Percentiles rank a stretch among this genome's conserved stretches.
These are phyloP conservation scores for Calonectria naviculata DNA, from an alignment of 2,329 filamentous ascomycete genomes.

Conservation along the genomic window DNA sequence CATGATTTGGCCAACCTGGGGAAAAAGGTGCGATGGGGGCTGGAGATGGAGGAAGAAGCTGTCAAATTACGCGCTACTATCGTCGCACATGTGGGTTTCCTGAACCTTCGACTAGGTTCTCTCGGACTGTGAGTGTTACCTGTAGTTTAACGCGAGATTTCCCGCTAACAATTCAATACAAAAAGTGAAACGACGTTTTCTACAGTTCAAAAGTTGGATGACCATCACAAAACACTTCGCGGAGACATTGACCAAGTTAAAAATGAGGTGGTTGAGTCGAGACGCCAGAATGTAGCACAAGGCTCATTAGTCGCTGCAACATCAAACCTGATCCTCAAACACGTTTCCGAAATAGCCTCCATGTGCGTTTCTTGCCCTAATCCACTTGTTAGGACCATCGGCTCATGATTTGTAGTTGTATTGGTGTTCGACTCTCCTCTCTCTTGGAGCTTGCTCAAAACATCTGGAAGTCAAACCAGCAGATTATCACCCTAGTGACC, in stretches of 20 bases:
- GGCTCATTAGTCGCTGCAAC: neutral
- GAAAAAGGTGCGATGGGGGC: neutral
- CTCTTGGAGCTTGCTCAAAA: neutral
- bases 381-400: neutral
- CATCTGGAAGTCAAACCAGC: neutral
- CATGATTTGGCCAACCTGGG: neutral
- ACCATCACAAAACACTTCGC: neutral
- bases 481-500: neutral
- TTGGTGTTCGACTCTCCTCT: neutral
- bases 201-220: neutral
- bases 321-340: neutral
- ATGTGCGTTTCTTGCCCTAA: neutral
- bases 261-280: neutral
- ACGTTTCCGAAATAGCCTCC: neutral
- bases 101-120: neutral
- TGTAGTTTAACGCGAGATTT: neutral
- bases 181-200: neutral
- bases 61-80: neutral
- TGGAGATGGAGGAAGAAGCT: neutral
- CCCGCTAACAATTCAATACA: neutral
- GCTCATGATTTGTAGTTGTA: neutral
- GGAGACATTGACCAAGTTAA: neutral
- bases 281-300: neutral
- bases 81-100: neutral
- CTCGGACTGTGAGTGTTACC: neutral